Evolutionary conservation across 768 basidiomycete species (phyloP).

Genomic region (Collybia nuda): DNA sequence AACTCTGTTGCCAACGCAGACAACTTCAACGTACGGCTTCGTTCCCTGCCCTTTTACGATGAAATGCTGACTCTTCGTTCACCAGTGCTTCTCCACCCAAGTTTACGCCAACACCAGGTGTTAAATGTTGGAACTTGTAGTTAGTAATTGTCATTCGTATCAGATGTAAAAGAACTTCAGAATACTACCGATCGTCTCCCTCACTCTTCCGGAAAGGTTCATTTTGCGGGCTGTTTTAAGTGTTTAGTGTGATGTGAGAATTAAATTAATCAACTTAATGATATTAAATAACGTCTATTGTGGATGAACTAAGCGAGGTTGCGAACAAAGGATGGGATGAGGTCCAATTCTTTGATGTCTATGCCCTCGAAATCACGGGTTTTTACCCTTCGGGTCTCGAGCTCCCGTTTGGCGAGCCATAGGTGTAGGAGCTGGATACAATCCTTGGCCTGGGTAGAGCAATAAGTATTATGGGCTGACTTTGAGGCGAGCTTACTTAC

Average conservation of each 20-base stretch:
- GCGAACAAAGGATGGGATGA: slow-evolving; percentile 38
- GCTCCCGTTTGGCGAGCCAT: slow-evolving; percentile 69
- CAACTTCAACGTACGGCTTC: slow-evolving; percentile 41
- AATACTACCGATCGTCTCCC: too few relatives aligned
- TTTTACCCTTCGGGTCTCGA: slow-evolving; percentile 67
- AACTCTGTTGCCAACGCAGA: slow-evolving; percentile 39
- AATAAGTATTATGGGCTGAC: neutral
- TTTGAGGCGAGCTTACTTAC: slow-evolving; percentile 33
- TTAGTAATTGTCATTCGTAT: too few relatives aligned
- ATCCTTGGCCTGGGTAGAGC: slow-evolving; percentile 55
- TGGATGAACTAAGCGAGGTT: too few relatives aligned
- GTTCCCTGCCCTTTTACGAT: neutral
- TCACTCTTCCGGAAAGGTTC: too few relatives aligned
- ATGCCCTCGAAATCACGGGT: slow-evolving; percentile 72
- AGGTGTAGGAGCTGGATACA: slow-evolving; percentile 66
- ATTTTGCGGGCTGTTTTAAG: too few relatives aligned
- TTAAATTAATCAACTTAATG: too few relatives aligned
- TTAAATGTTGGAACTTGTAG: slow-evolving; percentile 13
- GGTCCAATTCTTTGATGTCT: slow-evolving; percentile 65
- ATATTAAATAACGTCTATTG: too few relatives aligned
- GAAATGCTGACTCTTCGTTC: neutral
- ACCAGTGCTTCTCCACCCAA: slow-evolving; percentile 45
- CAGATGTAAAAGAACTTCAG: too few relatives aligned
- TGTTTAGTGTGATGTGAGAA: too few relatives aligned
- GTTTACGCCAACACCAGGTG: slow-evolving; percentile 40